Conservation (phyloP, 2,329 filamentous ascomycete genomes). For the Epichloe brachyelytri region DNA sequence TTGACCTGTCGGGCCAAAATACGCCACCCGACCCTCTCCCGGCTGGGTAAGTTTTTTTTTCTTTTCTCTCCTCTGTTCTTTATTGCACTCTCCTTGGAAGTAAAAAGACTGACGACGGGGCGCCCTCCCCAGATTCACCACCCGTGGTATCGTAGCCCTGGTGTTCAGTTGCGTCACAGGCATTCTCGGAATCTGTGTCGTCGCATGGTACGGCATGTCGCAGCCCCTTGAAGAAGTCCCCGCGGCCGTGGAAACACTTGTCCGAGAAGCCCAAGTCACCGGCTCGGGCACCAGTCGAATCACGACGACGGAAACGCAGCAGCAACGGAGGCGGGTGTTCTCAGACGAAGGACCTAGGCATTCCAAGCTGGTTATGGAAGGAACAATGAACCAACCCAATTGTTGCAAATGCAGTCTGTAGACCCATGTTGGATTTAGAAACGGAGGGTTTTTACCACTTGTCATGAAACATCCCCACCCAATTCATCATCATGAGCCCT, state of each 20-base stretch:
- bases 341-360: background rate
- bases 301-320: background rate
- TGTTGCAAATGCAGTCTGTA: no score
- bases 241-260: slow-evolving; percentile 1
- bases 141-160: slow-evolving; percentile 59
- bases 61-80: background rate
- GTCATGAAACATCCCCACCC: no score
- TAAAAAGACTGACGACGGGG: slow-evolving; percentile 2
- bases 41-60: slow-evolving; percentile 33
- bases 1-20: slow-evolving; percentile 52
- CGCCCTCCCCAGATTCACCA: slow-evolving; percentile 41
- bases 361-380: background rate
- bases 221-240: slow-evolving; percentile 8
- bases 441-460: no score
- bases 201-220: slow-evolving; percentile 50
- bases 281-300: background rate
- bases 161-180: slow-evolving; percentile 60
- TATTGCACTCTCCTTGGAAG: background rate
- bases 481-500: no score
- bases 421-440: no score
- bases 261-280: slow-evolving; percentile 1
- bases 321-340: background rate
- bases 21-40: slow-evolving; percentile 43
- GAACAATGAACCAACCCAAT: no score
- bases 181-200: slow-evolving; percentile 51